A percentile compares a stretch with the other conserved stretches of the same genome.
Evolutionary conservation across 768 basidiomycete species (phyloP).

Genomic region (Cystofilobasidium macerans): DNA sequence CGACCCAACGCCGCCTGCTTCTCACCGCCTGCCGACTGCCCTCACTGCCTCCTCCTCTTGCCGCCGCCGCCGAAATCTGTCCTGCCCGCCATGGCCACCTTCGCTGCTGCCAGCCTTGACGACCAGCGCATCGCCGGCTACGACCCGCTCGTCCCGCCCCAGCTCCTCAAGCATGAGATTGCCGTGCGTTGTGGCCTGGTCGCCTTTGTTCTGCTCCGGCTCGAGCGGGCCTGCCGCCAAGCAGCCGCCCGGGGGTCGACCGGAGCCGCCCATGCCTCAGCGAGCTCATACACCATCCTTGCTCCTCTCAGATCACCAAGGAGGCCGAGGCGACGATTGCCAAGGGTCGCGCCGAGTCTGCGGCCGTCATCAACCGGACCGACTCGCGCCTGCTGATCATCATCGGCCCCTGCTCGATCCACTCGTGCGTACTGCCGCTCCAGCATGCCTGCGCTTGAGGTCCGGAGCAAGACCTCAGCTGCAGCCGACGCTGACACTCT

Average conservation of each 20-base stretch:
- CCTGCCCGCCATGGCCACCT: too few relatives aligned
- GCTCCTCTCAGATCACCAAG: constrained; percentile 35
- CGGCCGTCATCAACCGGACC: constrained; percentile 66
- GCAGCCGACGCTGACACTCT: too few relatives aligned
- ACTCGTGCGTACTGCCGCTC: constrained; percentile 39
- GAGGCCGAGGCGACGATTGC: constrained; percentile 65
- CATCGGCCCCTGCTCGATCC: constrained; percentile 93
- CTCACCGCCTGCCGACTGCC: not conserved
- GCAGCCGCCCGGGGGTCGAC: too few relatives aligned
- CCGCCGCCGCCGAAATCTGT: not conserved
- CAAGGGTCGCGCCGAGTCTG: constrained; percentile 62
- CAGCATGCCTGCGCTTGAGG: too few relatives aligned
- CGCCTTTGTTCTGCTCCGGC: not conserved
- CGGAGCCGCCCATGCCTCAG: too few relatives aligned
- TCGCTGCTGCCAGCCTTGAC: constrained; percentile 23
- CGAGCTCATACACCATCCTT: too few relatives aligned
- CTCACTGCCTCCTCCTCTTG: not conserved
- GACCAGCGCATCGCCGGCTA: constrained; percentile 42
- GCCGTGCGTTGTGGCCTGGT: constrained; percentile 40
- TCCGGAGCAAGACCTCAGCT: too few relatives aligned
- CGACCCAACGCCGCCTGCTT: not conserved
- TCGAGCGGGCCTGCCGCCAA: too few relatives aligned
- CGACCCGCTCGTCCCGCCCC: constrained; percentile 90
- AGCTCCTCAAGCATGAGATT: constrained; percentile 77
- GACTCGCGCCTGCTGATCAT: constrained; percentile 72